phyloP scores from a whole-genome alignment of 2,329 filamentous ascomycete species.

The Chaetomium globosum region DNA sequence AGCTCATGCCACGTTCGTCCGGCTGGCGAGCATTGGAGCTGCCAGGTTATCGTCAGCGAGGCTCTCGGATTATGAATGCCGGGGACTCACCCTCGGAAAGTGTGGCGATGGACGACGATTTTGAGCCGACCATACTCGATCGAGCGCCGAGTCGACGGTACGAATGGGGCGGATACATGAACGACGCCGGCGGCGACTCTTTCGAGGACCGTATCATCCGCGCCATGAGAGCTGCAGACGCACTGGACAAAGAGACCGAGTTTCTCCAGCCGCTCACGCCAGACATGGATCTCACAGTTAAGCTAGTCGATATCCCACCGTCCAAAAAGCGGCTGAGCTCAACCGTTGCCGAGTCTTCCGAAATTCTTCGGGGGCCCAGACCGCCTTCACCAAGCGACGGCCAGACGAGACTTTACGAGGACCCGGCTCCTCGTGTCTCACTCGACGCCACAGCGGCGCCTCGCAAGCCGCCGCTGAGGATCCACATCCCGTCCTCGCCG shows the following conservation, averaged over 20 bases:
- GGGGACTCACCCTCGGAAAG: not conserved
- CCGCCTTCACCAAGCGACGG: constrained; percentile 12
- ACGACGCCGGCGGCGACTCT: constrained; percentile 20
- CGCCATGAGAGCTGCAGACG: constrained; percentile 63
- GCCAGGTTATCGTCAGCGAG: constrained; percentile 20
- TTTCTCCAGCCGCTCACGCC: constrained; percentile 51
- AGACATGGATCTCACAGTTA: constrained; percentile 52
- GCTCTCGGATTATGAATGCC: not conserved
- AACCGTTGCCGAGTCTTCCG: constrained; percentile 39
- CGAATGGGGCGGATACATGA: not conserved
- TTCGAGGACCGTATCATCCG: constrained; percentile 54
- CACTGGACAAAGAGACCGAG: constrained; percentile 58
- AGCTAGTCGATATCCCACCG: constrained; percentile 29
- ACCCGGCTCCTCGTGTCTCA: constrained; percentile 6
- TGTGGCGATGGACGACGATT: not conserved
- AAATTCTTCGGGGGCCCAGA: constrained; percentile 11
- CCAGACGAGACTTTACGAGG: not conserved
- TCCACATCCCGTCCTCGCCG: constrained; percentile 29
- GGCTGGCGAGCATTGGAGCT: constrained; percentile 53
- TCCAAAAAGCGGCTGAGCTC: constrained; percentile 52
- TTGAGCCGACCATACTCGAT: not conserved
- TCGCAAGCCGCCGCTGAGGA: constrained; percentile 24
- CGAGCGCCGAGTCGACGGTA: not conserved
- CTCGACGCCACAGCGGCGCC: not conserved
- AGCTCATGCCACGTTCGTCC: constrained; percentile 56